A percentile compares a stretch with the other conserved stretches of the same genome.
These are phyloP conservation scores for Coemansia sp. DNA, from an alignment of 192 early-diverging fungal genomes.

Conservation along the genomic window DNA sequence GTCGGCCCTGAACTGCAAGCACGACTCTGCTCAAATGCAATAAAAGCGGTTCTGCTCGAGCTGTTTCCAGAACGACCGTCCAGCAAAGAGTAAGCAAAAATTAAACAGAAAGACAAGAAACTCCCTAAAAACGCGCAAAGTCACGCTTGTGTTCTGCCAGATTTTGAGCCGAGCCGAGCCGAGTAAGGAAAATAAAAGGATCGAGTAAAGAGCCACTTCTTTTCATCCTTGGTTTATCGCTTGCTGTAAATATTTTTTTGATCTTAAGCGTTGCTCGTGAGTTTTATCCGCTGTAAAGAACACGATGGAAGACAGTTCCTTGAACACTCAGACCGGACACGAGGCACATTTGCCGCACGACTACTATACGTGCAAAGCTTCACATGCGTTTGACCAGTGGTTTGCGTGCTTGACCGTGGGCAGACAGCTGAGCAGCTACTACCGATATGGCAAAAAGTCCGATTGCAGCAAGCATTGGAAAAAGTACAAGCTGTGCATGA, in stretches of 20 bases:
- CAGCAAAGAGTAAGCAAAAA: not conserved
- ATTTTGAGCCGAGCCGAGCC: not conserved
- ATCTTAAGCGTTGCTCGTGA: not conserved
- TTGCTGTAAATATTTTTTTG: not conserved
- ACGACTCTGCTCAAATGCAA: not conserved
- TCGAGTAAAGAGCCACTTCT: not conserved
- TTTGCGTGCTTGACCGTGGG: slow-evolving; percentile 49
- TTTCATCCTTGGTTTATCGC: not conserved
- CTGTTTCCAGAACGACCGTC: not conserved
- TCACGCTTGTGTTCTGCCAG: too few relatives aligned
- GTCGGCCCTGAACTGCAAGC: not conserved
- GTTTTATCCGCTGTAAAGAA: not conserved
- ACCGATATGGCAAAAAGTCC: slow-evolving; percentile 47
- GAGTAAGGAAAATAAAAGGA: not conserved
- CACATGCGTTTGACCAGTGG: slow-evolving; percentile 51
- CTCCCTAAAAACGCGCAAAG: too few relatives aligned
- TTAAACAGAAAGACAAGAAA: not conserved
- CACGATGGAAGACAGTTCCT: slow-evolving; percentile 1
- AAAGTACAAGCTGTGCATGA: slow-evolving; percentile 45
- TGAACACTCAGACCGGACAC: not conserved
- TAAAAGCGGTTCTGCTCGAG: not conserved
- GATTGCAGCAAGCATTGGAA: slow-evolving; percentile 47
- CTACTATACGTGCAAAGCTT: slow-evolving; percentile 49
- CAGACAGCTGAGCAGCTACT: slow-evolving; percentile 53
- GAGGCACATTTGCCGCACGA: slow-evolving; percentile 12